phyloP scores from a whole-genome alignment of 1,284 basidiomycete genomes.

The Irpex lacteus region DNA sequence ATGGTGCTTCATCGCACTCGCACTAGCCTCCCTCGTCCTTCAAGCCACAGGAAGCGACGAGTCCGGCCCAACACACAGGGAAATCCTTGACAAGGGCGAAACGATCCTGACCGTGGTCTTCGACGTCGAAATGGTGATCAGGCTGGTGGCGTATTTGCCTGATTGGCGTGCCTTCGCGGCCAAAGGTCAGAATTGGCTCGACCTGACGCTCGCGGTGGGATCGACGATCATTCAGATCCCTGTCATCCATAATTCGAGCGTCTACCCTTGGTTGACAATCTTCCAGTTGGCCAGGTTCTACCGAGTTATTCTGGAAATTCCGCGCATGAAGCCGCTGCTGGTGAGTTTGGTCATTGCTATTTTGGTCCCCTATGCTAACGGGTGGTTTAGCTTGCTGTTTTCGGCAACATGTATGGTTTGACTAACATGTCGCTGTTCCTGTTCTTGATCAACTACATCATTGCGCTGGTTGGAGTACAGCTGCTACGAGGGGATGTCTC shows the following conservation, averaged over 20 bases:
- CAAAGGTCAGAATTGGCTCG: conserved; percentile 72
- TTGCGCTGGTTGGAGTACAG: conserved; percentile 79
- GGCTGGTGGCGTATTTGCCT: conserved; percentile 71
- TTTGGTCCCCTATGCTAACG: conserved; percentile 5
- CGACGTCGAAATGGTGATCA: conserved; percentile 84
- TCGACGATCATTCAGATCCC: conserved; percentile 89
- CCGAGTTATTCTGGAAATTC: conserved; percentile 87
- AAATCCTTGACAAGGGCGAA: conserved; percentile 66
- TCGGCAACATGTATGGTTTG: conserved; percentile 91
- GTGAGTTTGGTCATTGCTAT: conserved; percentile 38
- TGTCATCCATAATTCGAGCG: conserved; percentile 56
- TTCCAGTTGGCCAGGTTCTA: conserved; percentile 93
- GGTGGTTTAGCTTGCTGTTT: conserved; percentile 68
- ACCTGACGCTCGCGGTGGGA: conserved; percentile 78
- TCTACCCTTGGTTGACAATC: conserved; percentile 91
- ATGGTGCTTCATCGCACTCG: conserved; percentile 79
- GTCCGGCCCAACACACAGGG: conserved; percentile 43
- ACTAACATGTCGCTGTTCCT: conserved; percentile 95
- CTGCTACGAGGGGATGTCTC: conserved; percentile 79
- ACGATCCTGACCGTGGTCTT: conserved; percentile 83
- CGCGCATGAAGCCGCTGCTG: conserved; percentile 79
- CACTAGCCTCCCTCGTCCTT: conserved; percentile 68
- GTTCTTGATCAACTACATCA: conserved; percentile 85
- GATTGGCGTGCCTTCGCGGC: conserved; percentile 82
- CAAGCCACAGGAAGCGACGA: conserved; percentile 76